Conservation (phyloP, 139 green algal species). For the Chlorella sp. region DNA sequence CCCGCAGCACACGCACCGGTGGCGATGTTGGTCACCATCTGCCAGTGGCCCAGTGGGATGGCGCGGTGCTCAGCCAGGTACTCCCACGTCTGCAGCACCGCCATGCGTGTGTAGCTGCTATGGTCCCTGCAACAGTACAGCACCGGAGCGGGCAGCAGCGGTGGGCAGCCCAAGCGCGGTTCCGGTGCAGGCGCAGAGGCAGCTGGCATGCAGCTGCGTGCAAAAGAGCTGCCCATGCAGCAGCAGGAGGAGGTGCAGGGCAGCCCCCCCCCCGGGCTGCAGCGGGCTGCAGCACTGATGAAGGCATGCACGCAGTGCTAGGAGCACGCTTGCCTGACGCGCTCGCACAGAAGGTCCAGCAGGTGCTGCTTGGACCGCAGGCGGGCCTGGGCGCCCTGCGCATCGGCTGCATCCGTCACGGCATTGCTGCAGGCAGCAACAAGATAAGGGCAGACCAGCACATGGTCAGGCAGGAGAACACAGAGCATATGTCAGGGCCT, state of each 20-base stretch:
- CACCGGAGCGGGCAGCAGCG: neutral
- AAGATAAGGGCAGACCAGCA: neutral
- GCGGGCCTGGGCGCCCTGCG: constrained; percentile 45
- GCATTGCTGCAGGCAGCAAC: neutral
- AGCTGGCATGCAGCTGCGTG: neutral
- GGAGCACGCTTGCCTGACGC: constrained; percentile 45
- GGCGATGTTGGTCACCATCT: constrained; percentile 70
- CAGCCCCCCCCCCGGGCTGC: too few species aligned
- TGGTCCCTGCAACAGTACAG: constrained; percentile 49
- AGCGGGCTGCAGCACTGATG: neutral
- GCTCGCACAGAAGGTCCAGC: constrained; percentile 77
- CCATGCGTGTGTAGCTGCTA: constrained; percentile 69
- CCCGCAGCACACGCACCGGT: constrained; percentile 35
- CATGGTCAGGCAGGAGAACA: neutral
- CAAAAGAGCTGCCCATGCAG: neutral
- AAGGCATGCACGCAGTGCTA: neutral
- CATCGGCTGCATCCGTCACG: constrained; percentile 15
- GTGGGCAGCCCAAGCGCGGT: neutral
- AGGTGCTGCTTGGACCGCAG: constrained; percentile 81
- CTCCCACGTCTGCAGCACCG: constrained; percentile 78
- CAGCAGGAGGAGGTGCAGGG: too few species aligned
- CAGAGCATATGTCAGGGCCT: neutral
- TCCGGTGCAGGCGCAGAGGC: neutral
- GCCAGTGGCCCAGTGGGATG: constrained; percentile 72
- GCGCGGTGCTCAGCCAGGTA: constrained; percentile 69